Evolutionary conservation across 306 rosid species (phyloP), one percentile per base, ranked within the genome.

Genomic region (Vachellia pachyceras): DNA sequence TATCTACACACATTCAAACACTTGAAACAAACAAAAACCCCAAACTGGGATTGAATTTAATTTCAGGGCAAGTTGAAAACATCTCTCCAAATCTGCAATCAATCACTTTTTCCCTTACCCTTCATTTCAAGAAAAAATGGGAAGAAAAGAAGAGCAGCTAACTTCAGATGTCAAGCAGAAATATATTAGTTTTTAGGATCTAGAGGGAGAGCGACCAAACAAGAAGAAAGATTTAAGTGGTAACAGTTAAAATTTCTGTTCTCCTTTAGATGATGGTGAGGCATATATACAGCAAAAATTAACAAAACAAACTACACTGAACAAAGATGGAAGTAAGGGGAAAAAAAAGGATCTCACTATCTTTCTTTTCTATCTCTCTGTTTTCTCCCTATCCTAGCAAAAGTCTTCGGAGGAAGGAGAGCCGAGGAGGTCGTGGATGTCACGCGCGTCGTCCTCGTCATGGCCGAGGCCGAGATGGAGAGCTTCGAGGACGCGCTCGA

Each of bases 221-320:
- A n/a, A n/a, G n/a, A n/a, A n/a, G n/a, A n/a, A 46, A 25, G 58
- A 13, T n/a, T 13, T 22, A 35, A 25, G n/a, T n/a, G n/a, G n/a
- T n/a, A n/a, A n/a, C n/a, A 0, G n/a, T 57, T 69, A 77, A 75
- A 36, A 41, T 22, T 37, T 57, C 65, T 20, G 65, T 49, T 13
- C 45, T 58, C 17, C 64, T 63, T 33, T 22, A 47, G 11, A 66
- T 66, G 29, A 69, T 60, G 69, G 70, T 71, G 63, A 80, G 67
- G 55, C 65, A 65, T 87, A 85, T 87, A 63, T 84, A 87, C 60
- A 52, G 7, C 29, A 57, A 69, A 41, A 35, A 18, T 36, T 20
- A 69, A 23, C 18, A 69, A 42, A 22, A 42, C 52, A 22, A 22
- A 42, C 73, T 20, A 42, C 5, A 69, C 8, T 18, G 73, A 11